Evolutionary conservation across 371 early-diverging fungal species (phyloP), one percentile per base, ranked within the genome.

Genomic region (Circinella umbellata): DNA sequence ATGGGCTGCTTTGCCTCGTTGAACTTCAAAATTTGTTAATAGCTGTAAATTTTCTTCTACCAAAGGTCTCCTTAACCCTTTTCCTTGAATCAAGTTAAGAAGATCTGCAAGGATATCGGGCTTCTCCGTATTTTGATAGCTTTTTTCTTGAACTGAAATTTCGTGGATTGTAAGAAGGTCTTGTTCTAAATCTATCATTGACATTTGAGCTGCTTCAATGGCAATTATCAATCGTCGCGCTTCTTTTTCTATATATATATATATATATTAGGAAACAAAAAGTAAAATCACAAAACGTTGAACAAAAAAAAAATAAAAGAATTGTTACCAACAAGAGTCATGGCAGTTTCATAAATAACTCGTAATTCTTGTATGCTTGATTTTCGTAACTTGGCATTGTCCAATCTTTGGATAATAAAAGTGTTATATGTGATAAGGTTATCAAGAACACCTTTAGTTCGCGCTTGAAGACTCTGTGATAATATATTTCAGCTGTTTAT

Each of bases 371-470:
- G 81, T 49, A 73, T 67, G 54, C 80, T 78, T 1, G 70, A 55
- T 60, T 72, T 78, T 36, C 66, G 74, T 4, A 51, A 48, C 55
- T 82, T 70, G 0, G 82, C 77, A 37, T 82, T 76, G 20, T 76
- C 69, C 20, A 85, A 57, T 66, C 74, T 75, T 38, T 72, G 69
- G 27, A 85, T 67, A 0, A 81, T 80, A 57, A 80, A 81, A 7
- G 80, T 78, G 48, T 83, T 83, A 71, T 85, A 85, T 0, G 84
- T 80, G 51, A 85, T 85, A 17, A 83, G 59, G 49, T 83, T 85
- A 65, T 83, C 76, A 38, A 79, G 37, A 14, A 76, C 74, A n/a
- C 73, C 71, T 51, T 69, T 71, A 1, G 76, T 73, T 51, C 69
- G 71, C 11, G 79, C 72, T 66, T 76, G 76, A 27, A 79, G 61